phyloP scores from a whole-genome alignment of 2,329 filamentous ascomycete species.

The Aspergillus aculeatus region DNA sequence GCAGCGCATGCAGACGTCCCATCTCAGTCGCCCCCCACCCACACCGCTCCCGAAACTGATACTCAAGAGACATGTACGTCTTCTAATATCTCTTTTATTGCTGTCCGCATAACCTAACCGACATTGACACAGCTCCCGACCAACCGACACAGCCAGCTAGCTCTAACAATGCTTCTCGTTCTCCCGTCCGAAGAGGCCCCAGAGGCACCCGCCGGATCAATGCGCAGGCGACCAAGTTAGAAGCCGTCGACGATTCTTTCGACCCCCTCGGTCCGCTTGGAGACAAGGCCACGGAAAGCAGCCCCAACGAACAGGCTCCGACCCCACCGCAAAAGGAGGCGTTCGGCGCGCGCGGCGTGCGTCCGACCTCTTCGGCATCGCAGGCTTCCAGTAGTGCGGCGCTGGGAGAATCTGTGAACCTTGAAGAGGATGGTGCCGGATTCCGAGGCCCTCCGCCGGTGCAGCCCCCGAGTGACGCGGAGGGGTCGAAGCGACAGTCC shows the following conservation, averaged over 20 bases:
- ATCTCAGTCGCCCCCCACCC: slow-evolving; percentile 40
- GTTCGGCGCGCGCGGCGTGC: slow-evolving; percentile 36
- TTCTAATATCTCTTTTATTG: neutral
- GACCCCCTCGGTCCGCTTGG: slow-evolving; percentile 63
- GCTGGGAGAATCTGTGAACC: slow-evolving; percentile 65
- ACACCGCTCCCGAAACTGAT: slow-evolving; percentile 26
- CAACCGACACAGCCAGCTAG: slow-evolving; percentile 36
- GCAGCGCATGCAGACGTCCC: slow-evolving; percentile 44
- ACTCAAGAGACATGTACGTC: slow-evolving; percentile 22
- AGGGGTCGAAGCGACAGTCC: slow-evolving; percentile 51
- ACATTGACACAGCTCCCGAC: slow-evolving; percentile 24
- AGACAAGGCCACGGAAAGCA: slow-evolving; percentile 40
- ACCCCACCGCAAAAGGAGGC: slow-evolving; percentile 61
- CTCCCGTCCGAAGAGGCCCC: slow-evolving; percentile 50
- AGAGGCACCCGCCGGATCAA: slow-evolving; percentile 58
- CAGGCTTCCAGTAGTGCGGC: slow-evolving; percentile 51
- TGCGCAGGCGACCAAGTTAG: slow-evolving; percentile 60
- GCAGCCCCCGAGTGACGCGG: slow-evolving; percentile 47
- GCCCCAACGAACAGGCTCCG: slow-evolving; percentile 53
- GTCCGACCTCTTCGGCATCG: slow-evolving; percentile 41
- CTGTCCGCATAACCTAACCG: slow-evolving; percentile 8
- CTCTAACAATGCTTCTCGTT: slow-evolving; percentile 46
- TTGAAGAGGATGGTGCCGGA: slow-evolving; percentile 68
- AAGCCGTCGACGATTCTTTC: slow-evolving; percentile 61
- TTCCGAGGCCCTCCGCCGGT: slow-evolving; percentile 62